Base-by-base conservation (phyloP, 352 stramenopile species). In the Globisporangium viniferum region DNA sequence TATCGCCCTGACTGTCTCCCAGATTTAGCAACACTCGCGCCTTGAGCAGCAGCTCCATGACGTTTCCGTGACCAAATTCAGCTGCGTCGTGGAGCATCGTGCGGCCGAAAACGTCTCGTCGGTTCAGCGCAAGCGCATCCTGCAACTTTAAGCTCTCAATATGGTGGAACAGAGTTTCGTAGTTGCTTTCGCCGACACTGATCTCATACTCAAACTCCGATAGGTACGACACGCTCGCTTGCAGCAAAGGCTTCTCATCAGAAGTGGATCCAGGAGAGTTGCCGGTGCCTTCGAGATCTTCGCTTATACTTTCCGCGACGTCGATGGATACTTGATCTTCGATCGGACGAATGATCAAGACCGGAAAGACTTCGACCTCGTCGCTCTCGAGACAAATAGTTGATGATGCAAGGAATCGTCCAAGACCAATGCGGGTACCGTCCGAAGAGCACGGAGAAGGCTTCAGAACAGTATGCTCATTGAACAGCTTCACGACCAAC, bases 1-100 rank as follows among this genome's bases (percentile, higher is more conserved):
- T 88, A 66, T 91, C 78, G 8, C 80, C 82, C 51, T 62, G 77
- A 12, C 33, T 63, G 58, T 91, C 82, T 27, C 61, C 56, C 9
- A 68, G 33, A 44, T 89, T 76, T 10, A 84, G 59, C 18, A 91
- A 51, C 39, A 91, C 79, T 0, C 74, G 66, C 31, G 70, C 60
- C 62, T 83, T 80, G 14, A 91, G 64, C 24, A 91, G 56, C 5
- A 86, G 33, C 54, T 89, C 79, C 58, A 91, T 74, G 0, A 89
- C 55, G 54, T 81, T 77, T 5, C 62, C 59, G 54, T 91, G 79
- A 0, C 82, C 82, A 59, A 81, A 78, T 48, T 89, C 77, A n/a
- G 77, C 82, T 29, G 74, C 72, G 36, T 91, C 80, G n/a, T 89
- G 82, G 35, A 91, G 73, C 75, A 91, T 79, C 18, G 82, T 87